Evolutionary conservation across 1,139 yeast genomes (phyloP).

Genomic region (Wickerhamiella pararugosa): DNA sequence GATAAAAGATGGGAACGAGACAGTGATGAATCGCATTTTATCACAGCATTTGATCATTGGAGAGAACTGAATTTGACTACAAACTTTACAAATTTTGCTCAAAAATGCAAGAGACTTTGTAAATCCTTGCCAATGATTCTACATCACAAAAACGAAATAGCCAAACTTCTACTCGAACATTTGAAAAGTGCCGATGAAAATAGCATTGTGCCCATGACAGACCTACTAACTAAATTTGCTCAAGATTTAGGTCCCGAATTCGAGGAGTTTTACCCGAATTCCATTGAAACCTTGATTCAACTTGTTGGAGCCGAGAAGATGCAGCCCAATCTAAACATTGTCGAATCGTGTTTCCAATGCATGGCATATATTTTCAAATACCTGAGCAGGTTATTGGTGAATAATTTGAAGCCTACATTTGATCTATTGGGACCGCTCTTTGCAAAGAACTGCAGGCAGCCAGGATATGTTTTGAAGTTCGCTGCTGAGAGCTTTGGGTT

Average conservation of each 20-base stretch:
- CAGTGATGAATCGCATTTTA: conserved; percentile 43
- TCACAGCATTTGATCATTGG: conserved; percentile 76
- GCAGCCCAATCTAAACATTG: conserved; percentile 36
- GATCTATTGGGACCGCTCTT: conserved; percentile 50
- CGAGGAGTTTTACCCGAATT: conserved; percentile 44
- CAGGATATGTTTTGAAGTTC: conserved; percentile 58
- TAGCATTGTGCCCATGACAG: conserved; percentile 70
- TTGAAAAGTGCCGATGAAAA: conserved; percentile 45
- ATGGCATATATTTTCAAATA: conserved; percentile 85
- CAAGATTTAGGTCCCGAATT: conserved; percentile 93
- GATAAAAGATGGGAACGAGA: conserved; percentile 44
- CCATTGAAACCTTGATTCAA: conserved; percentile 35
- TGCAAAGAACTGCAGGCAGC: conserved; percentile 32
- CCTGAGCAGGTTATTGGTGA: conserved; percentile 45
- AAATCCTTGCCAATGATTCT: conserved; percentile 72
- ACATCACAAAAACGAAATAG: conserved; percentile 52
- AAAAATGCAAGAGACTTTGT: conserved; percentile 37
- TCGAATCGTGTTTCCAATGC: conserved; percentile 76
- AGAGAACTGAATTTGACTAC: conserved; percentile 70
- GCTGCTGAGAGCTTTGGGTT: conserved; percentile 87
- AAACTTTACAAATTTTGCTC: conserved; percentile 49
- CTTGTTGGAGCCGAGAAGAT: conserved; percentile 11
- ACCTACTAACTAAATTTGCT: conserved; percentile 65
- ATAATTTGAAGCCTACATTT: conserved; percentile 57
- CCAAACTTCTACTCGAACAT: conserved; percentile 36